Percentiles rank a stretch among this genome's conserved stretches.
Conservation (phyloP, 306 rosid genomes). For the Casuarina cunninghamiana region DNA sequence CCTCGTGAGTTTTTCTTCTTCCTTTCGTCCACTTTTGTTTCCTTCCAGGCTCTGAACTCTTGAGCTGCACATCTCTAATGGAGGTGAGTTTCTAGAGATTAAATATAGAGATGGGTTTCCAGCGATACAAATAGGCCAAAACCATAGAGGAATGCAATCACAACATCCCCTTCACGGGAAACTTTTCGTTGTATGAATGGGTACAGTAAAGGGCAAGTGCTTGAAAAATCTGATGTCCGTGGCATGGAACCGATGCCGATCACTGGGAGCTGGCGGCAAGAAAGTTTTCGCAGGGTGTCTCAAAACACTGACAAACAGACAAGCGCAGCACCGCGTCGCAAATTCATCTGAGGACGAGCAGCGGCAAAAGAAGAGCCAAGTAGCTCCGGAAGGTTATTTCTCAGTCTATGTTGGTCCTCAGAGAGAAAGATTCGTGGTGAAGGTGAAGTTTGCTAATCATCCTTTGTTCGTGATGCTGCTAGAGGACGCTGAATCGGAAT, state of each 20-base stretch:
- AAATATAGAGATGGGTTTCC: too few species aligned
- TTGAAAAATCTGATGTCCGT: slow-evolving; percentile 32
- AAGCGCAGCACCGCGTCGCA: not conserved
- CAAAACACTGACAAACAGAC: slow-evolving; percentile 9
- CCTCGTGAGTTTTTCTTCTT: not conserved
- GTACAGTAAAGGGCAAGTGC: slow-evolving; percentile 25
- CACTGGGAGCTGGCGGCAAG: not conserved
- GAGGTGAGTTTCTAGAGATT: too few species aligned
- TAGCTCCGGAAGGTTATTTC: slow-evolving; percentile 50
- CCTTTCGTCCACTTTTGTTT: not conserved
- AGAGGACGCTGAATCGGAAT: slow-evolving; percentile 64
- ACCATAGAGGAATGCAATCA: not conserved
- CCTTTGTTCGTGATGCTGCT: slow-evolving; percentile 57
- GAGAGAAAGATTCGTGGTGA: slow-evolving; percentile 50
- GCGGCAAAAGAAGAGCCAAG: not conserved
- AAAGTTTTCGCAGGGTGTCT: not conserved
- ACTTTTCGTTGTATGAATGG: slow-evolving; percentile 25
- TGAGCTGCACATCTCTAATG: too few species aligned
- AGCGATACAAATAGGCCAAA: not conserved
- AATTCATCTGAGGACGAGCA: not conserved
- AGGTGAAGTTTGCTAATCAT: slow-evolving; percentile 50
- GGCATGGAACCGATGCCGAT: slow-evolving; percentile 42
- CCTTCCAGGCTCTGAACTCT: too few species aligned
- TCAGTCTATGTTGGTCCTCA: slow-evolving; percentile 62
- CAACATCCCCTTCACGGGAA: too few species aligned